These are phyloP conservation scores for Pyrrhoderma lamaoense DNA, from an alignment of 1,284 basidiomycete species.

Conservation along the genomic window DNA sequence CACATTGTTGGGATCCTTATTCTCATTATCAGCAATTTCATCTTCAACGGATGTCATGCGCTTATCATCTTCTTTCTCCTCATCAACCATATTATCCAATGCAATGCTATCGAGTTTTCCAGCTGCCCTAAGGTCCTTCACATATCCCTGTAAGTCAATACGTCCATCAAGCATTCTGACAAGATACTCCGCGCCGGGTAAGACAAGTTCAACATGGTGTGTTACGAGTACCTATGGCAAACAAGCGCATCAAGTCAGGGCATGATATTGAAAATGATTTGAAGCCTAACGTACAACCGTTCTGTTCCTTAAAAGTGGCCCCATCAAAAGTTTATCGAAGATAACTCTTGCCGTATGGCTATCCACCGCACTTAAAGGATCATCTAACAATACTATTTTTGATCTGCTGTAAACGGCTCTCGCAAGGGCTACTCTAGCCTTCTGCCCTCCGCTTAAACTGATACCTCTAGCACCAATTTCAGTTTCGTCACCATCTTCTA, in stretches of 20 bases:
- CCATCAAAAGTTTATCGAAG: conserved; percentile 55
- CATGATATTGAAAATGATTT: not conserved
- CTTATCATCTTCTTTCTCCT: conserved; percentile 23
- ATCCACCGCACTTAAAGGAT: conserved; percentile 68
- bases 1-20: conserved; percentile 1
- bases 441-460: conserved; percentile 61
- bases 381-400: conserved; percentile 63
- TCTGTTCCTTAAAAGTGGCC: conserved; percentile 55
- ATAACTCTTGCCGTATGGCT: conserved; percentile 68
- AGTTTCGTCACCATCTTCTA: conserved; percentile 67
- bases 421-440: conserved; percentile 63
- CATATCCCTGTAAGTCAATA: conserved; percentile 60
- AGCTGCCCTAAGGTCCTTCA: conserved; percentile 48
- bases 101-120: conserved; percentile 55
- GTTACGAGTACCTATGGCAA: conserved; percentile 53
- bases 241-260: not conserved
- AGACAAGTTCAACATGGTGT: conserved; percentile 68
- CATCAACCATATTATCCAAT: conserved; percentile 34
- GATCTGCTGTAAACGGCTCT: conserved; percentile 60
- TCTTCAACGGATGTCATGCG: conserved; percentile 29
- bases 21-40: conserved; percentile 28
- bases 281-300: conserved; percentile 52
- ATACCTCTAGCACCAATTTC: conserved; percentile 51
- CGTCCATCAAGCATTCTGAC: conserved; percentile 70
- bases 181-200: conserved; percentile 61